Percentiles rank a stretch among this genome's conserved stretches.
These are phyloP conservation scores for Hypomyces rosellus DNA, from an alignment of 2,329 filamentous ascomycete species.

Conservation along the genomic window DNA sequence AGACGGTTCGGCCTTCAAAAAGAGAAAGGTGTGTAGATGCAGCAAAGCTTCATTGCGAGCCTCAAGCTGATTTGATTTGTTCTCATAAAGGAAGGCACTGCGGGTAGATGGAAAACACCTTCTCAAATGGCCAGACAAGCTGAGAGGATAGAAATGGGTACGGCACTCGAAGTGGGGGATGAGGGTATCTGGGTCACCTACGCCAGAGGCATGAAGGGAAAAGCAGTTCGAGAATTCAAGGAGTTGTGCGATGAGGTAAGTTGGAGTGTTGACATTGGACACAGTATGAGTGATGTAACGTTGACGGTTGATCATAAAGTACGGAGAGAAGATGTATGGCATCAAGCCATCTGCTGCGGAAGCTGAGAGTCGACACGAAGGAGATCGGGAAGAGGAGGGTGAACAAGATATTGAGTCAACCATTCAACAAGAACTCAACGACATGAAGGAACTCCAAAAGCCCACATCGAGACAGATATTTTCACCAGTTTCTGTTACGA, in stretches of 20 bases:
- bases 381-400: constrained; percentile 39
- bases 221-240: constrained; percentile 61
- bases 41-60: not conserved
- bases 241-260: constrained; percentile 59
- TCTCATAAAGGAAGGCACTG: constrained; percentile 41
- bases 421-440: constrained; percentile 65
- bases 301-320: constrained; percentile 36
- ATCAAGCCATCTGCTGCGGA: constrained; percentile 34
- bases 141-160: constrained; percentile 35
- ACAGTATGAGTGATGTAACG: constrained; percentile 9
- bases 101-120: constrained; percentile 56
- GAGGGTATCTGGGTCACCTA: constrained; percentile 74
- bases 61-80: not conserved
- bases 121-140: constrained; percentile 48
- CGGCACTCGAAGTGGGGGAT: constrained; percentile 58
- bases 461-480: constrained; percentile 42
- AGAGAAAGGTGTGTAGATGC: constrained; percentile 32
- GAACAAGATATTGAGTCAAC: constrained; percentile 64
- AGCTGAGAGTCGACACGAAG: constrained; percentile 26
- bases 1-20: constrained; percentile 27
- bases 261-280: not conserved
- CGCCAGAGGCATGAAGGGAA: constrained; percentile 62
- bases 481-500: constrained; percentile 44
- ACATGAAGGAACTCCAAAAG: constrained; percentile 44
- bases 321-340: constrained; percentile 56